phyloP scores from a whole-genome alignment of 768 basidiomycete species.

The Lactarius akahatsu region DNA sequence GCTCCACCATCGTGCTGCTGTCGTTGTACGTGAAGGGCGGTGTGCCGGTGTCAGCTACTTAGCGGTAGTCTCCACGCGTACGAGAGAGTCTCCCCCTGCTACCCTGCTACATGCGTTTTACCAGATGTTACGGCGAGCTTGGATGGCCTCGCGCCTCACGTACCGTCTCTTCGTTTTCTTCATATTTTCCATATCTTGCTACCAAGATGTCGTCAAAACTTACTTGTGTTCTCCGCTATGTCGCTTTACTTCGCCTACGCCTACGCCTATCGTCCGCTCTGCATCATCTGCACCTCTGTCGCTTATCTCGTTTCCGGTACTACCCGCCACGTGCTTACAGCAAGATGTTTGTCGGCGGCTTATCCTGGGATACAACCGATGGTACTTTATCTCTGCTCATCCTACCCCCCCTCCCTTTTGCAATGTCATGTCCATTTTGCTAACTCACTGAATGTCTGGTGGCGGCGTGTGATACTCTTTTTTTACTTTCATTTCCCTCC shows the following conservation, averaged over 20 bases:
- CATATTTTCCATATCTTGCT: slow-evolving; percentile 25
- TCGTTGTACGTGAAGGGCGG: slow-evolving; percentile 1
- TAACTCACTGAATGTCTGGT: slow-evolving; percentile 46
- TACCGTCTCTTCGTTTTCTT: not conserved
- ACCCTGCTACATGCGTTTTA: slow-evolving; percentile 28
- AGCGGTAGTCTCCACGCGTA: slow-evolving; percentile 25
- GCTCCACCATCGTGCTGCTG: not conserved
- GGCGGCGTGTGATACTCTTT: slow-evolving; percentile 31
- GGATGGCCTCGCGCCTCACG: slow-evolving; percentile 16
- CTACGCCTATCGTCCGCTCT: slow-evolving; percentile 23
- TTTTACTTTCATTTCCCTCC: not conserved
- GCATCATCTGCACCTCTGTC: slow-evolving; percentile 29
- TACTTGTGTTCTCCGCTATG: slow-evolving; percentile 28
- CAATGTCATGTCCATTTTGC: slow-evolving; percentile 36
- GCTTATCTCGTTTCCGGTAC: slow-evolving; percentile 24
- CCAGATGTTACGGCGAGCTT: slow-evolving; percentile 27
- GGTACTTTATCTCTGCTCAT: slow-evolving; percentile 57
- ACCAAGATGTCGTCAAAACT: slow-evolving; percentile 26
- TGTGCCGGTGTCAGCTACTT: slow-evolving; percentile 20
- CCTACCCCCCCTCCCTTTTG: slow-evolving; percentile 20
- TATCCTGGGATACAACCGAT: slow-evolving; percentile 99
- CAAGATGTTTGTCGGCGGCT: slow-evolving; percentile 99
- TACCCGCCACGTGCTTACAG: slow-evolving; percentile 46
- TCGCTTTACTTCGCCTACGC: slow-evolving; percentile 25
- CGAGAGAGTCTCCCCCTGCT: slow-evolving; percentile 4